Conservation (phyloP, 108 stramenopile species). For the Pseudonitzschia pungens region DNA sequence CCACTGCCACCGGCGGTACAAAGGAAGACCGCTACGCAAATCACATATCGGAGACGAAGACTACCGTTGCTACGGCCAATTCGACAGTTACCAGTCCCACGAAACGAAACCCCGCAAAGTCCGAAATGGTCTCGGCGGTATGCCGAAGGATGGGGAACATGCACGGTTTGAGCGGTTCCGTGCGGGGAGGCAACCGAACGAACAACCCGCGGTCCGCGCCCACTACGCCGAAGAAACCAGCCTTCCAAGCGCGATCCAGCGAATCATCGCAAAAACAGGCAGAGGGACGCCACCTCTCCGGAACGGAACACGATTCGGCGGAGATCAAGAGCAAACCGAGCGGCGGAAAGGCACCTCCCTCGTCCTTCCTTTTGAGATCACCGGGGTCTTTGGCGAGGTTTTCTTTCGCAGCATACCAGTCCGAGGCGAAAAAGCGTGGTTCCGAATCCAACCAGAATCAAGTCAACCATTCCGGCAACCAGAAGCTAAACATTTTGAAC, state of each 20-base stretch:
- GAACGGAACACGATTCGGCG: not conserved
- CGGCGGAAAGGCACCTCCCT: not conserved
- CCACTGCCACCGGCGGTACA: not conserved
- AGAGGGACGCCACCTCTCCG: constrained; percentile 7
- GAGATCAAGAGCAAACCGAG: not conserved
- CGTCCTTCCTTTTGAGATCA: constrained; percentile 40
- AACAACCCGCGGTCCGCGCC: constrained; percentile 39
- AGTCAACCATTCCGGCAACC: not conserved
- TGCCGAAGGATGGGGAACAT: constrained; percentile 35
- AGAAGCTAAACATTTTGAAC: not conserved
- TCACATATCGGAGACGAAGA: not conserved
- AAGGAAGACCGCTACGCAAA: not conserved
- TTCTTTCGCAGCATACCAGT: constrained; percentile 4
- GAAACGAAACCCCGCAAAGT: constrained; percentile 18
- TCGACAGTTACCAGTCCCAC: not conserved
- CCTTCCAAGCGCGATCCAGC: constrained; percentile 1
- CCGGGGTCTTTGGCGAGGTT: constrained; percentile 45
- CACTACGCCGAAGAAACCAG: constrained; percentile 24
- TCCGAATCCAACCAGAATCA: not conserved
- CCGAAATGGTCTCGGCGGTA: constrained; percentile 35
- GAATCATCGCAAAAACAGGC: constrained; percentile 19
- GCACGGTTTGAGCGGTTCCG: not conserved
- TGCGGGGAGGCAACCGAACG: not conserved
- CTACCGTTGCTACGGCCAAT: not conserved
- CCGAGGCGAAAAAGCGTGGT: not conserved